Evolutionary conservation across 1,284 basidiomycete species (phyloP).

Genomic region (Rhodotorula sp.): DNA sequence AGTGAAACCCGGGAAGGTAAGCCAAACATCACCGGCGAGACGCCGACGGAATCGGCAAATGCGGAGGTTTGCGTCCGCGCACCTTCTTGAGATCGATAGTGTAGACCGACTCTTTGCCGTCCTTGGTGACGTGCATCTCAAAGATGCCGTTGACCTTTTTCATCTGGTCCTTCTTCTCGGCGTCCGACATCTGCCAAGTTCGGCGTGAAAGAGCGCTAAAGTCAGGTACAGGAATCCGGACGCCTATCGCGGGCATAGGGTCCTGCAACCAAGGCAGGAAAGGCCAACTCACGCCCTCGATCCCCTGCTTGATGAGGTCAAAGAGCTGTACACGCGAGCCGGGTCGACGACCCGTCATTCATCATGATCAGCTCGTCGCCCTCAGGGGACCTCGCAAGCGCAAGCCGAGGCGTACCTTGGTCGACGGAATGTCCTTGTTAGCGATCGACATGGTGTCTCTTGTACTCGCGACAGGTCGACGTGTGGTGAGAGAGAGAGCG

Average conservation of each 20-base stretch:
- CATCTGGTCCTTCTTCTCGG: conserved; percentile 41
- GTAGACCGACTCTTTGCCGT: conserved; percentile 32
- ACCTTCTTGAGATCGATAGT: conserved; percentile 82
- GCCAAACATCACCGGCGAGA: too few relatives aligned
- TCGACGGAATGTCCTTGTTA: conserved; percentile 25
- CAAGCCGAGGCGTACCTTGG: conserved; percentile 9
- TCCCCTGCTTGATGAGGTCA: conserved; percentile 37
- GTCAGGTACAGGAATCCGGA: neutral
- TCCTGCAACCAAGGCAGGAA: too few relatives aligned
- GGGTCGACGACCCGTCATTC: neutral
- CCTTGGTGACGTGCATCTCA: conserved; percentile 51
- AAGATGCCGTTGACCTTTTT: conserved; percentile 46
- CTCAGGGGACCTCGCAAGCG: neutral
- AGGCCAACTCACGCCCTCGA: conserved; percentile 23
- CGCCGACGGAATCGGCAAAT: too few relatives aligned
- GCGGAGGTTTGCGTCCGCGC: conserved; percentile 11
- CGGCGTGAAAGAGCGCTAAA: conserved; percentile 4
- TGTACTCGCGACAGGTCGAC: neutral
- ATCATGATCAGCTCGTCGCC: neutral
- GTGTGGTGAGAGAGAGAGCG: neutral
- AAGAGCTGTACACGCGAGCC: conserved; percentile 33
- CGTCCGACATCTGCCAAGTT: conserved; percentile 34
- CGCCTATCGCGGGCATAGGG: neutral
- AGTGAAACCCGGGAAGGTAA: too few relatives aligned
- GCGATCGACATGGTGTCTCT: conserved; percentile 30